These are phyloP conservation scores for Phaeosphaeriaceae sp. DNA, from an alignment of 2,329 filamentous ascomycete genomes.

Conservation along the genomic window DNA sequence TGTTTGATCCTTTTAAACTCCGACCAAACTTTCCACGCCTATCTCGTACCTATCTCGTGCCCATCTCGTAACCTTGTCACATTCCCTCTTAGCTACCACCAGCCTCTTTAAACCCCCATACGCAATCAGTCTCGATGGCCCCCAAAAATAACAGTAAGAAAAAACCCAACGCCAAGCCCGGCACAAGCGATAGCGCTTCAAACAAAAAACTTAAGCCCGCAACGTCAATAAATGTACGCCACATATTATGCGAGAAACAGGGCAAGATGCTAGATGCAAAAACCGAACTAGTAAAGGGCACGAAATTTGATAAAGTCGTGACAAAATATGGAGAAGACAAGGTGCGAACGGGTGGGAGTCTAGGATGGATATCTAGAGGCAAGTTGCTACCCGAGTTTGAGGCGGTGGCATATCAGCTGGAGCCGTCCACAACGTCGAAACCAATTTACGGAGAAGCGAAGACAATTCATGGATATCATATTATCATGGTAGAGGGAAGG, in stretches of 20 bases:
- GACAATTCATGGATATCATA: constrained; percentile 78
- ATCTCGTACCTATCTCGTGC: too few relatives aligned
- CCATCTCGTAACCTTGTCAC: too few relatives aligned
- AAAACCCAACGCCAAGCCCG: constrained; percentile 31
- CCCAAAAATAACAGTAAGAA: constrained; percentile 38
- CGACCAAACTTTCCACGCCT: too few relatives aligned
- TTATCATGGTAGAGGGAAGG: constrained; percentile 77
- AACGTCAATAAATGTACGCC: constrained; percentile 72
- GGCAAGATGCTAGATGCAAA: constrained; percentile 79
- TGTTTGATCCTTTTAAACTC: too few relatives aligned
- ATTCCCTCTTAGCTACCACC: too few relatives aligned
- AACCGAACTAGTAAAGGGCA: constrained; percentile 68
- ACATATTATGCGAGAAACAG: constrained; percentile 80
- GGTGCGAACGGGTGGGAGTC: constrained; percentile 67
- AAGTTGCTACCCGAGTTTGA: constrained; percentile 73
- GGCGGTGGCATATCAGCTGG: constrained; percentile 72
- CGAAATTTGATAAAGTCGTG: constrained; percentile 78
- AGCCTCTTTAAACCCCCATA: too few relatives aligned
- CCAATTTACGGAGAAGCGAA: constrained; percentile 74
- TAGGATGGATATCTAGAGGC: constrained; percentile 77
- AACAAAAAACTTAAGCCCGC: constrained; percentile 63
- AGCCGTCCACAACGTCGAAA: constrained; percentile 67
- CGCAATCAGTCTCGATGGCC: constrained; percentile 17
- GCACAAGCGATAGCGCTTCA: constrained; percentile 32
- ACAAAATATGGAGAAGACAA: constrained; percentile 78